phyloP scores from a whole-genome alignment of 208 protist genomes.

The Wallacemonas sp. region DNA sequence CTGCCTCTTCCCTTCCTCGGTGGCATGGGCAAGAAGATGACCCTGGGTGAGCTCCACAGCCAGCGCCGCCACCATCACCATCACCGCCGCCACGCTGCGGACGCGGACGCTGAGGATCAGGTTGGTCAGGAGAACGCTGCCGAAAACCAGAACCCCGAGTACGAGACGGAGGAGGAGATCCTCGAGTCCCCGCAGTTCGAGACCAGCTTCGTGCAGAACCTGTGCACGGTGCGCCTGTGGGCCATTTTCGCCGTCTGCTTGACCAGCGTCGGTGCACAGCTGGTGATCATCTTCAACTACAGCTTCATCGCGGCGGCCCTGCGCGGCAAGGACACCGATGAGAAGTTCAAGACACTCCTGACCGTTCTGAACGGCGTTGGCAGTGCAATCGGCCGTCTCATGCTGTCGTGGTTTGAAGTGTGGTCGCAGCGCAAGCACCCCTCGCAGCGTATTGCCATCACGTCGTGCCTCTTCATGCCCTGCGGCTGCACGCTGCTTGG shows the following conservation, averaged over 20 bases:
- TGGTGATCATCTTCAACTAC: conserved; percentile 34
- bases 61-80: conserved; percentile 1
- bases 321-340: conserved; percentile 16
- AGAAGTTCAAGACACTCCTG: conserved; percentile 34
- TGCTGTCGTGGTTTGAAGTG: conserved; percentile 32
- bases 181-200: conserved; percentile 34
- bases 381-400: conserved; percentile 33
- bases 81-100: neutral
- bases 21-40: conserved; percentile 3
- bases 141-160: neutral
- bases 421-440: conserved; percentile 24
- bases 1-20: conserved; percentile 24
- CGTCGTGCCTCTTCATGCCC: conserved; percentile 27
- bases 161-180: conserved; percentile 16
- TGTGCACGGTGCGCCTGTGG: conserved; percentile 33
- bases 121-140: no score
- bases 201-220: conserved; percentile 29
- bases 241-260: conserved; percentile 25
- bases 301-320: conserved; percentile 33
- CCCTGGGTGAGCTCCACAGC: conserved; percentile 1
- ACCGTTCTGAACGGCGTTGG: conserved; percentile 37
- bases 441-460: conserved; percentile 37
- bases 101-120: no score
- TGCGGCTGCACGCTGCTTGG: conserved; percentile 23
- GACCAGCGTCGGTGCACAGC: conserved; percentile 21